Evolutionary conservation across 352 stramenopile genomes (phyloP), one percentile per base, ranked within the genome.

Genomic region (Phytophthora hybrid): DNA sequence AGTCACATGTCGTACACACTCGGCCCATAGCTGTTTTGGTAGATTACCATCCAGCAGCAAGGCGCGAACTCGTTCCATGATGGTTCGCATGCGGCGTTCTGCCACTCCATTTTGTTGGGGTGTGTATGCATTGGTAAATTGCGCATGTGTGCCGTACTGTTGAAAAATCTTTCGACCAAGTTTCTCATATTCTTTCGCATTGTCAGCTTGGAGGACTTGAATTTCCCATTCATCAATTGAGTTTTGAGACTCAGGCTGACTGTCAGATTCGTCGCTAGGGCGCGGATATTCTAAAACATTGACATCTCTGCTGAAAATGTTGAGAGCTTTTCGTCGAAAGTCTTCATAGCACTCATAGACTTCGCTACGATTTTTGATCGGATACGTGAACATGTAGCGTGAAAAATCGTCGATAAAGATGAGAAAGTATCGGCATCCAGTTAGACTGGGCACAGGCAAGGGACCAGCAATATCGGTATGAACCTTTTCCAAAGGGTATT

Each of bases 391-490:
- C 61, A 66, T 67, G 58, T 59, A 75, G 31, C 57, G 54, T 19
- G 66, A 61, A 49, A 63, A 69, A 51, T 73, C 65, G 49, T 71
- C 71, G 14, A 77, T 77, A 41, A 77, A 74, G 31, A 72, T 56
- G 11, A 64, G 11, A 46, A 78, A 72, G 16, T 72, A 78, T 3
- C 56, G 63, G 16, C 32, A 71, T n/a, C n/a, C n/a, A n/a, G 55
- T 61, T 21, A 71, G 68, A 11, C 39, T 70, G 19, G 53, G 29
- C 41, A 54, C 49, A 53, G 47, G 18, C n/a, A 56, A 41, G 13
- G 64, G 64, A 53, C 64, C 64, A 71, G 46, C 59, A 54, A 53
- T 29, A 13, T 53, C 46, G 10, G 46, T 53, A 53, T 53, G 46
- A 29, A 31, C 46, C 8, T 53, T 53, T 58, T 64, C 16, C 26